These are phyloP conservation scores for Candida jianshihensis DNA, from an alignment of 805 yeast species.

Conservation along the genomic window DNA sequence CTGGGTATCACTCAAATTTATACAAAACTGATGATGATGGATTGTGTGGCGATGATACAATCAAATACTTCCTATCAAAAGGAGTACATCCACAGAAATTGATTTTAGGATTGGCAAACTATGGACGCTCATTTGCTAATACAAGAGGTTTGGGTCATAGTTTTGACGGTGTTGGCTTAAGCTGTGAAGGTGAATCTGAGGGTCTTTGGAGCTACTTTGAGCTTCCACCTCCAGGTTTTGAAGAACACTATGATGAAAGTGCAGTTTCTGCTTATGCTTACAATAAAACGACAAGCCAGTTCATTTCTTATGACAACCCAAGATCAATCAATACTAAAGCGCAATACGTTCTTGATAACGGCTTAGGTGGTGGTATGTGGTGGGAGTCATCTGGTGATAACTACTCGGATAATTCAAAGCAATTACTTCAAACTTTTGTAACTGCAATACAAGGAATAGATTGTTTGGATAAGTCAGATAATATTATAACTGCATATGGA, in stretches of 20 bases:
- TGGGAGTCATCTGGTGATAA: slow-evolving; percentile 90
- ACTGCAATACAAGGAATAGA: slow-evolving; percentile 12
- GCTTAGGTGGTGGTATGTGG: slow-evolving; percentile 83
- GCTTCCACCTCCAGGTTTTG: slow-evolving; percentile 40
- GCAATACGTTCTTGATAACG: slow-evolving; percentile 37
- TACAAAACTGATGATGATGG: slow-evolving; percentile 30
- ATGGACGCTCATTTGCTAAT: slow-evolving; percentile 55
- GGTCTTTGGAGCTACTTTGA: slow-evolving; percentile 49
- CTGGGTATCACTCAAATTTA: slow-evolving; percentile 69
- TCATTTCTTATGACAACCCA: slow-evolving; percentile 64
- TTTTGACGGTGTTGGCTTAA: slow-evolving; percentile 38
- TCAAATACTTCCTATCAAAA: slow-evolving; percentile 33
- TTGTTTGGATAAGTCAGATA: slow-evolving; percentile 7
- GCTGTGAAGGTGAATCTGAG: slow-evolving; percentile 35
- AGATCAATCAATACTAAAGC: slow-evolving; percentile 52
- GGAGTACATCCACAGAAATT: slow-evolving; percentile 47
- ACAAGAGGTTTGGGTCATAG: slow-evolving; percentile 34
- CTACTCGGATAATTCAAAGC: slow-evolving; percentile 24
- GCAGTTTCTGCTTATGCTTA: slow-evolving; percentile 52
- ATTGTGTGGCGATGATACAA: slow-evolving; percentile 42
- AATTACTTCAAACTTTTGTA: slow-evolving; percentile 42
- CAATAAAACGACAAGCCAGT: slow-evolving; percentile 27
- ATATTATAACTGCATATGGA: slow-evolving; percentile 5
- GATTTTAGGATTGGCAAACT: slow-evolving; percentile 80
- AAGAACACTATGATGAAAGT: slow-evolving; percentile 44